phyloP scores from a whole-genome alignment of 129 eudicot species.

The Apium graveolens region DNA sequence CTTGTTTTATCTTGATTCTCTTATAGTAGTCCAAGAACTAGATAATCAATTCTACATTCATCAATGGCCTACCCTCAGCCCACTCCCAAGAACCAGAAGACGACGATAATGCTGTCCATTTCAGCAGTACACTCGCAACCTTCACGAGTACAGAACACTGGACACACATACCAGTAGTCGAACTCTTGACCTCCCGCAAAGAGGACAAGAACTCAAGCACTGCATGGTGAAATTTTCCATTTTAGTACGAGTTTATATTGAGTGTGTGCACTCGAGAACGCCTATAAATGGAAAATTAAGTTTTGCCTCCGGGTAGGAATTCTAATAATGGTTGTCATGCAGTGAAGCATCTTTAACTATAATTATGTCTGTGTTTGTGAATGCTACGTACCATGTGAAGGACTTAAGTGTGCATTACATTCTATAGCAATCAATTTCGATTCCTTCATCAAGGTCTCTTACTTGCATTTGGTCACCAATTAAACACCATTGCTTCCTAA shows the following conservation, averaged over 20 bases:
- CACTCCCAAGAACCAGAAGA: background rate
- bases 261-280: slow-evolving; percentile 23
- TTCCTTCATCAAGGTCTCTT: background rate
- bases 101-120: slow-evolving; percentile 15
- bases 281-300: slow-evolving; percentile 23
- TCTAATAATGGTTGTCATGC: slow-evolving; percentile 38
- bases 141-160: no score
- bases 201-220: no score
- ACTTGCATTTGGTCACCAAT: background rate
- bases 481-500: background rate
- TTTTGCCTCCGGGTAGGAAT: slow-evolving; percentile 29
- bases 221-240: background rate
- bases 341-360: slow-evolving; percentile 13
- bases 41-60: background rate
- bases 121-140: background rate
- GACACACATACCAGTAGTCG: no score
- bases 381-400: slow-evolving; percentile 18
- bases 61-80: slow-evolving; percentile 7
- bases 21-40: background rate
- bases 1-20: background rate
- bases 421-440: background rate
- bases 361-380: slow-evolving; percentile 31
- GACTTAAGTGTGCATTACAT: background rate
- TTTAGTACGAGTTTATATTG: background rate
- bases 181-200: no score